Evolutionary conservation across 768 basidiomycete genomes (phyloP).

Genomic region (Suillus subalutaceus): DNA sequence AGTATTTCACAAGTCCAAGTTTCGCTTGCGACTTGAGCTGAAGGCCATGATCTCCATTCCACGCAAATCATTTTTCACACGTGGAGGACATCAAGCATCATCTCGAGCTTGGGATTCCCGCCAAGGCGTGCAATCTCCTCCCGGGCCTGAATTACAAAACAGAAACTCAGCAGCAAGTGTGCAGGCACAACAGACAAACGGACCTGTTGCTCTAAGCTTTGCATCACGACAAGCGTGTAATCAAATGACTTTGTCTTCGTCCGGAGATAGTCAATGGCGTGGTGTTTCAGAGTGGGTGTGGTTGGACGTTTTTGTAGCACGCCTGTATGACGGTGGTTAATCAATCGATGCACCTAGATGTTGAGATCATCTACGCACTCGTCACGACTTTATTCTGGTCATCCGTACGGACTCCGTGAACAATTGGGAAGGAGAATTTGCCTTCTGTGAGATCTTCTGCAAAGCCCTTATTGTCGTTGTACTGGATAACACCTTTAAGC

Average conservation of each 20-base stretch:
- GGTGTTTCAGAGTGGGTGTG: conserved; percentile 79
- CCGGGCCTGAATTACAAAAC: conserved; percentile 40
- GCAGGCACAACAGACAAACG: conserved; percentile 36
- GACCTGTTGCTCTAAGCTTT: conserved; percentile 61
- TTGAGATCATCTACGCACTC: conserved; percentile 51
- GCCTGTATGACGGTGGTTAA: conserved; percentile 48
- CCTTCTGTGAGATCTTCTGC: conserved; percentile 80
- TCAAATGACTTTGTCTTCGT: conserved; percentile 80
- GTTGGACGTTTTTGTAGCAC: conserved; percentile 90
- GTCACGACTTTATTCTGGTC: conserved; percentile 76
- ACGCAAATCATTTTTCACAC: conserved; percentile 35
- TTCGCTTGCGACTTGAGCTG: background rate
- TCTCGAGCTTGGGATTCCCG: conserved; percentile 68
- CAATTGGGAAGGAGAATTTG: conserved; percentile 80
- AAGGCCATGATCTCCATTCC: background rate
- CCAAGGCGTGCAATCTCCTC: conserved; percentile 74
- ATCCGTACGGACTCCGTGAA: conserved; percentile 81
- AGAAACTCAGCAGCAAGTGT: background rate
- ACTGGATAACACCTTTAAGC: conserved; percentile 44
- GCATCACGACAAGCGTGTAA: conserved; percentile 77
- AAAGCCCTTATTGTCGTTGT: conserved; percentile 64
- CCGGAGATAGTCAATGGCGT: conserved; percentile 79
- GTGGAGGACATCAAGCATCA: conserved; percentile 56
- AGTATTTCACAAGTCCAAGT: background rate
- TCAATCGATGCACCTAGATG: background rate